Evolutionary conservation across 805 yeast species (phyloP).

Genomic region (Vanderwaltozyma polyspora): DNA sequence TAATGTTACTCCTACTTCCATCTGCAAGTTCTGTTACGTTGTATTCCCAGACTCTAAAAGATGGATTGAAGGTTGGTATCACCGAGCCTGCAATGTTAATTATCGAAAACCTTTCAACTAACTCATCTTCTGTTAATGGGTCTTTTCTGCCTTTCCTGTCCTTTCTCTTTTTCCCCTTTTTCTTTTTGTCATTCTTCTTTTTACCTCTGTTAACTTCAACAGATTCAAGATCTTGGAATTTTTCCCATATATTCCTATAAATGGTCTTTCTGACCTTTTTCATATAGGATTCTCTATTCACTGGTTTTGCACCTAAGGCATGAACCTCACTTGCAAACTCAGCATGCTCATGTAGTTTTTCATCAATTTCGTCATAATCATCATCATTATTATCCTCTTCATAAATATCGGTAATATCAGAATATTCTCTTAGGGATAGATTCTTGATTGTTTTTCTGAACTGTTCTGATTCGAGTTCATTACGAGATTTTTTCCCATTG

Average conservation of each 20-base stretch:
- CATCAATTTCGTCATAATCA: constrained; percentile 8
- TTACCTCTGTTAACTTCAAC: constrained; percentile 10
- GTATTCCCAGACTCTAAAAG: constrained; percentile 78
- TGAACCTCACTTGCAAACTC: constrained; percentile 28
- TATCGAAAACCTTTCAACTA: constrained; percentile 52
- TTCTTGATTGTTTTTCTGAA: neutral
- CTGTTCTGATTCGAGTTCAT: constrained; percentile 20
- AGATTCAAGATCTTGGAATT: constrained; percentile 7
- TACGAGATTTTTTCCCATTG: constrained; percentile 60
- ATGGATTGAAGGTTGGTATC: constrained; percentile 79
- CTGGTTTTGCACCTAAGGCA: constrained; percentile 53
- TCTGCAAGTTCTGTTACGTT: constrained; percentile 45
- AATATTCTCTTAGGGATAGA: neutral
- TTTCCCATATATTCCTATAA: constrained; percentile 38
- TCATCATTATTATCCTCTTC: constrained; percentile 11
- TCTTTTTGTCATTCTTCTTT: constrained; percentile 7
- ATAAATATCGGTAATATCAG: constrained; percentile 19
- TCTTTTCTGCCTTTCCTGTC: constrained; percentile 1
- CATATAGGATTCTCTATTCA: constrained; percentile 56
- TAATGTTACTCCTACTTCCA: neutral
- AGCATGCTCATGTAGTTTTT: constrained; percentile 24
- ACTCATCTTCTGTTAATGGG: constrained; percentile 6
- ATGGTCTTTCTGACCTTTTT: constrained; percentile 40
- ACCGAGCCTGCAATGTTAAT: constrained; percentile 64
- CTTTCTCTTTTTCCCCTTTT: constrained; percentile 6